Evolutionary conservation across 257 asterid genomes (phyloP).

Genomic region (Knoxia roxburghii): DNA sequence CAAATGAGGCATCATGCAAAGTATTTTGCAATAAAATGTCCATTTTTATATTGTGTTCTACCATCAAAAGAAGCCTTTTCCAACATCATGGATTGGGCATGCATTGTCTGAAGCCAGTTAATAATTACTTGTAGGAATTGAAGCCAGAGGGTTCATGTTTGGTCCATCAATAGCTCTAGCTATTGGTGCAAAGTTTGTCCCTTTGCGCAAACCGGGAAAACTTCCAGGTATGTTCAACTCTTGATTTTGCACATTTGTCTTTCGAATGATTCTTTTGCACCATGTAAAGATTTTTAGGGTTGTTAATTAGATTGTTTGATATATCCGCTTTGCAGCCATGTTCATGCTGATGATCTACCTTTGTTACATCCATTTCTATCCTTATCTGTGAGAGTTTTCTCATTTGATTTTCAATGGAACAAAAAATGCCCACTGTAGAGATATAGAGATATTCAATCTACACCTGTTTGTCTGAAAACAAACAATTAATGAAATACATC

Average conservation of each 20-base stretch:
- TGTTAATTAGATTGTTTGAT: not conserved
- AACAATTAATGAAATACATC: not conserved
- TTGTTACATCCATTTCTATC: not conserved
- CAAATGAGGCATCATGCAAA: not conserved
- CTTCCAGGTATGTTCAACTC: constrained; percentile 49
- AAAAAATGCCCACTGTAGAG: not conserved
- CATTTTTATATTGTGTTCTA: not conserved
- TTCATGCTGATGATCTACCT: not conserved
- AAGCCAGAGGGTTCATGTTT: constrained; percentile 84
- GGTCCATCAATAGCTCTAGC: constrained; percentile 76
- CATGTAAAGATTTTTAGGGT: not conserved
- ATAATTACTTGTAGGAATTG: constrained; percentile 44
- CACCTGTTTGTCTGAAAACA: not conserved
- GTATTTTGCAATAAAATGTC: too few relatives aligned
- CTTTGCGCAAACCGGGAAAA: constrained; percentile 68
- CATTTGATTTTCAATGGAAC: not conserved
- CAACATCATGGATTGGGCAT: not conserved
- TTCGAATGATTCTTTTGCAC: not conserved
- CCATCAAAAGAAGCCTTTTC: not conserved
- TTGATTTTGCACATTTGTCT: not conserved
- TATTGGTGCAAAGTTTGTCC: constrained; percentile 81
- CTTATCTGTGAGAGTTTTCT: not conserved
- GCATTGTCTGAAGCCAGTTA: constrained; percentile 6
- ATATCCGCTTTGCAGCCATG: not conserved
- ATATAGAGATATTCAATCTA: not conserved